Conservation (phyloP, 495 filamentous ascomycete genomes). For the Penicillium angulare region DNA sequence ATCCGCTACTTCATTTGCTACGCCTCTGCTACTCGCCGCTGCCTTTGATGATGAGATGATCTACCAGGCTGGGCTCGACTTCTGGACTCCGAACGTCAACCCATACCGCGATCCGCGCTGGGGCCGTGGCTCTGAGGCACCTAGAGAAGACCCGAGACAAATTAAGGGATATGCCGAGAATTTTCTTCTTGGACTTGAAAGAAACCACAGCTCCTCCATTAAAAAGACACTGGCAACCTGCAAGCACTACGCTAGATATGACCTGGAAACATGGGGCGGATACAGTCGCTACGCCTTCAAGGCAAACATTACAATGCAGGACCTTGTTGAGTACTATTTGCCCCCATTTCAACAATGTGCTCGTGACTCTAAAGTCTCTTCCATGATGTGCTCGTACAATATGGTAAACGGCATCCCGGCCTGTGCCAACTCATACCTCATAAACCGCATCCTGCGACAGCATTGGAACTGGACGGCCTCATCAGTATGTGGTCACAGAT, state of each 20-base stretch:
- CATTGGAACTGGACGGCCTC: slow-evolving; percentile 44
- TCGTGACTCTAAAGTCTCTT: slow-evolving; percentile 49
- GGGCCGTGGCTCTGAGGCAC: slow-evolving; percentile 56
- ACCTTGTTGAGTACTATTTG: slow-evolving; percentile 53
- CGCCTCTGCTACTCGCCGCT: slow-evolving; percentile 7
- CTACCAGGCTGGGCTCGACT: slow-evolving; percentile 5
- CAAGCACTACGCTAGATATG: slow-evolving; percentile 61
- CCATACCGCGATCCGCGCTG: slow-evolving; percentile 54
- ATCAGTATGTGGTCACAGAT: slow-evolving; percentile 51
- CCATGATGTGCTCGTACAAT: slow-evolving; percentile 57
- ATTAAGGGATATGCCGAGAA: slow-evolving; percentile 50
- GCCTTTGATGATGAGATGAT: slow-evolving; percentile 8
- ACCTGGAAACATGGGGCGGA: slow-evolving; percentile 59
- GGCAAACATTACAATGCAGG: slow-evolving; percentile 46
- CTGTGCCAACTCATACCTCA: slow-evolving; percentile 50
- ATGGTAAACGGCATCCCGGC: slow-evolving; percentile 53
- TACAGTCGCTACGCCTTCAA: slow-evolving; percentile 47
- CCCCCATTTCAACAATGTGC: slow-evolving; percentile 50
- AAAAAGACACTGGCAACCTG: slow-evolving; percentile 56
- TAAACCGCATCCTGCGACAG: slow-evolving; percentile 52
- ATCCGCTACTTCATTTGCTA: slow-evolving; percentile 7
- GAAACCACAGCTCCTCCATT: slow-evolving; percentile 34
- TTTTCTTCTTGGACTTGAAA: slow-evolving; percentile 53
- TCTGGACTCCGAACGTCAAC: slow-evolving; percentile 10
- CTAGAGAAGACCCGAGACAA: slow-evolving; percentile 56